A percentile compares a stretch with the other conserved stretches of the same genome.
Conservation (phyloP, 805 yeast genomes). For the Wickerhamiella azyma region DNA sequence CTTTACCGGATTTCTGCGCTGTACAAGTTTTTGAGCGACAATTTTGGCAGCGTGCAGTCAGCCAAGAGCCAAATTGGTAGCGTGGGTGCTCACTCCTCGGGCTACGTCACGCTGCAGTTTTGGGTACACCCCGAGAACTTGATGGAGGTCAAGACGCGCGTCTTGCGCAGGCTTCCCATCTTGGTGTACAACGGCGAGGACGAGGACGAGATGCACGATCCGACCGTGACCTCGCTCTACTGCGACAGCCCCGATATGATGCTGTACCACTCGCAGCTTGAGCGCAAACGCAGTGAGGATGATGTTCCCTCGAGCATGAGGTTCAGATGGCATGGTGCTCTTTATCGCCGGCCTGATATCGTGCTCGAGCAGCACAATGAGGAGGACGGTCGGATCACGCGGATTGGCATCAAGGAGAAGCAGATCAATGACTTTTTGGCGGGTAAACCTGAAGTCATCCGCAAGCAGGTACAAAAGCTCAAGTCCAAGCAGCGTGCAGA, state of each 20-base stretch:
- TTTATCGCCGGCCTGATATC: conserved; percentile 61
- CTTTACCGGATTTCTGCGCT: conserved; percentile 63
- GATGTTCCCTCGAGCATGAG: conserved; percentile 63
- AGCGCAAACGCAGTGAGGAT: conserved; percentile 32
- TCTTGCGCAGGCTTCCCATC: conserved; percentile 85
- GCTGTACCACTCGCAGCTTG: conserved; percentile 69
- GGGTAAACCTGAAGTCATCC: conserved; percentile 33
- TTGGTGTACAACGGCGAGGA: conserved; percentile 52
- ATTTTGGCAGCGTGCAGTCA: conserved; percentile 30
- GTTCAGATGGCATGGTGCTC: conserved; percentile 81
- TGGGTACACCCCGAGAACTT: conserved; percentile 96
- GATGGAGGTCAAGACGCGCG: conserved; percentile 95
- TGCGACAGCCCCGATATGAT: conserved; percentile 77
- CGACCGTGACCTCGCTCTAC: conserved; percentile 72
- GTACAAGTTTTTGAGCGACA: conserved; percentile 71
- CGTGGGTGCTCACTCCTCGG: conserved; percentile 26
- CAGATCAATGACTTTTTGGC: conserved; percentile 59
- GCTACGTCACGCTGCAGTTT: conserved; percentile 53
- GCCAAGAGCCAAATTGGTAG: conserved; percentile 26
- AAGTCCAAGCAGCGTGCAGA: conserved; percentile 47
- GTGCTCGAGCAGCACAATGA: conserved; percentile 58
- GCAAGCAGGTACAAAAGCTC: conserved; percentile 46
- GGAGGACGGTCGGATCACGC: conserved; percentile 38
- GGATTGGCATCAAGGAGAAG: conserved; percentile 65
- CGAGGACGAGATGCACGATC: conserved; percentile 42